phyloP scores from a whole-genome alignment of 441 rosid genomes.

The Adansonia gregorii region DNA sequence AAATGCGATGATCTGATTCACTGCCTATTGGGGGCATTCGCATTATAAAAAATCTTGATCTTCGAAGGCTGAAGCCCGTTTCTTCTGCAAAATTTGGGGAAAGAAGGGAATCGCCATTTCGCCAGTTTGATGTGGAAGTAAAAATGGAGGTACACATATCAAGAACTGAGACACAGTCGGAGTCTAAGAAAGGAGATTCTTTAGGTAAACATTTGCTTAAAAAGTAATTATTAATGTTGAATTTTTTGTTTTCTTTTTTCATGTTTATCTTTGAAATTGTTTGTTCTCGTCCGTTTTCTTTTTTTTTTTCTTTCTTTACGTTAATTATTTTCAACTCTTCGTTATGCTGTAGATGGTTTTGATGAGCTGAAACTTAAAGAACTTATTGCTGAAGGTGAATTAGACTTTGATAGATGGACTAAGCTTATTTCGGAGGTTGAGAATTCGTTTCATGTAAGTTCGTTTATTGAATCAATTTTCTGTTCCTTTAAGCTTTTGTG shows the following conservation, averaged over 20 bases:
- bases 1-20: neutral
- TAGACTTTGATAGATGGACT: conserved; percentile 80
- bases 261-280: neutral
- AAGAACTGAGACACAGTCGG: conserved; percentile 28
- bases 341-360: conserved; percentile 40
- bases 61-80: neutral
- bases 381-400: conserved; percentile 43
- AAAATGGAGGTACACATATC: conserved; percentile 26
- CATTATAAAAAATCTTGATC: neutral
- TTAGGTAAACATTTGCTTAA: conserved; percentile 28
- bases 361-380: conserved; percentile 50
- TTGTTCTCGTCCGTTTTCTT: neutral
- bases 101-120: neutral
- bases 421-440: conserved; percentile 69
- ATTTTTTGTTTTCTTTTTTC: neutral
- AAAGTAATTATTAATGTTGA: neutral
- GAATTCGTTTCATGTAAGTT: conserved; percentile 54
- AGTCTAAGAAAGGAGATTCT: conserved; percentile 25
- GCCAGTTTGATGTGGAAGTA: neutral
- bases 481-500: neutral
- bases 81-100: neutral
- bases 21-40: neutral
- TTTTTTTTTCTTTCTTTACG: neutral
- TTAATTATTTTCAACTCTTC: neutral
- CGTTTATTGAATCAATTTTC: neutral